Conservation (phyloP, 352 stramenopile species). For the Globisporangium paddicum region DNA sequence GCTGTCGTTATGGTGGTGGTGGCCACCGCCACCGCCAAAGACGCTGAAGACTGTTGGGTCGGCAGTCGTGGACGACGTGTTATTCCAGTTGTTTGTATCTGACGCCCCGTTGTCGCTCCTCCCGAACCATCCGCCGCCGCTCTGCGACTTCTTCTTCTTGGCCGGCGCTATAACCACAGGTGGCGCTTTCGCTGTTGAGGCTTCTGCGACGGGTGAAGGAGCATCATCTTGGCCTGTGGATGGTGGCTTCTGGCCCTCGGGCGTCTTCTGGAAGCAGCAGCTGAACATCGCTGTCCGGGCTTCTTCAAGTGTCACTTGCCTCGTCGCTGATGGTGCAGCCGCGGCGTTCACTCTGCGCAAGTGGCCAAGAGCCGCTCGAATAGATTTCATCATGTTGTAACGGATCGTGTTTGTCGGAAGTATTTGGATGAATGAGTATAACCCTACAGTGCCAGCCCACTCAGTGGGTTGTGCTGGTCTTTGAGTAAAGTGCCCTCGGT, state of each 20-base stretch:
- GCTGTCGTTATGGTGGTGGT: too few species aligned
- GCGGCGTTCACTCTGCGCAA: too few species aligned
- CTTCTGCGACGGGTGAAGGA: not conserved
- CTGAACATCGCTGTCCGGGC: not conserved
- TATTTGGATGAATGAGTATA: too few species aligned
- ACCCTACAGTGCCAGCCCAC: too few species aligned
- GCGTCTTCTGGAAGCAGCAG: not conserved
- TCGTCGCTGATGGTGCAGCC: too few species aligned
- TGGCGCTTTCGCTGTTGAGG: not conserved
- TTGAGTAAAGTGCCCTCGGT: too few species aligned
- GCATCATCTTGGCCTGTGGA: not conserved
- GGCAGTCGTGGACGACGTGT: not conserved
- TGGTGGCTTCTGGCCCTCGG: not conserved
- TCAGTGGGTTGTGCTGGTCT: too few species aligned
- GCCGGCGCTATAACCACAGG: not conserved
- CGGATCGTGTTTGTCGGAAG: too few species aligned
- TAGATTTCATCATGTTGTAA: too few species aligned
- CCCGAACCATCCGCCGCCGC: not conserved
- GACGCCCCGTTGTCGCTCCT: not conserved
- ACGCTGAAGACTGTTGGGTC: not conserved
- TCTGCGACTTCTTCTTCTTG: not conserved
- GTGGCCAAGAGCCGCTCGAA: too few species aligned
- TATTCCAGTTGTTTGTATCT: not conserved
- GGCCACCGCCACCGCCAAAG: not conserved
- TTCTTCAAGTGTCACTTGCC: too few species aligned